Percentiles rank a stretch among this genome's conserved stretches.
phyloP scores from a whole-genome alignment of 192 early-diverging fungal genomes.

The Powellomyces hirtus region DNA sequence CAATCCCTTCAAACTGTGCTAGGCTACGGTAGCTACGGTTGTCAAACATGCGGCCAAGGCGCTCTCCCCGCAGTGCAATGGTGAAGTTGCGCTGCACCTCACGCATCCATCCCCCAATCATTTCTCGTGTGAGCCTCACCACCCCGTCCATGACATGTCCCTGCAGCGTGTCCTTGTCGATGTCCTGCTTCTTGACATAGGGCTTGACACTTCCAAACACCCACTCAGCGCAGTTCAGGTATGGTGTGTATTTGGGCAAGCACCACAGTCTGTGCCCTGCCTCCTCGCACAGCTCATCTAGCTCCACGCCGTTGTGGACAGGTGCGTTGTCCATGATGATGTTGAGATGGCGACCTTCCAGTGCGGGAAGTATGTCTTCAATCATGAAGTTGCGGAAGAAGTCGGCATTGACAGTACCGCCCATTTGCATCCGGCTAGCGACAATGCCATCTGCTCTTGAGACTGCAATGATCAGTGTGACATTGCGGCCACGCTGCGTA shows the following conservation, averaged over 20 bases:
- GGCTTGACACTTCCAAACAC: background rate
- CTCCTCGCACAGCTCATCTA: background rate
- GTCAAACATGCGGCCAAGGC: no score
- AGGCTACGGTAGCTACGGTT: no score
- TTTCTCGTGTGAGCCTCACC: no score
- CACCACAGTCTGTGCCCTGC: no score
- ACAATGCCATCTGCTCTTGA: background rate
- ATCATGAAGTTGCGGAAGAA: background rate
- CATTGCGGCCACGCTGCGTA: background rate
- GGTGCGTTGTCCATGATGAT: background rate
- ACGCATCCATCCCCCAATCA: no score
- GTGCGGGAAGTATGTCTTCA: background rate
- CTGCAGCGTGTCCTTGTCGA: no score
- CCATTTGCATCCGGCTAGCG: background rate
- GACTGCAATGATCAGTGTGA: background rate
- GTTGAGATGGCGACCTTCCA: background rate
- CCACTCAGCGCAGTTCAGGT: slow-evolving; percentile 4
- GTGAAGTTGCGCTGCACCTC: no score
- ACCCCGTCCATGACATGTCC: no score
- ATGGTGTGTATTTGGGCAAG: no score
- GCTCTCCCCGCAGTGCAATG: no score
- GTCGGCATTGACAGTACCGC: background rate
- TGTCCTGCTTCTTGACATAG: slow-evolving; percentile 7
- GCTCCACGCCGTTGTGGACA: background rate
- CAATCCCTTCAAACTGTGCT: no score